A percentile compares a stretch with the other conserved stretches of the same genome.
phyloP scores from a whole-genome alignment of 805 yeast genomes.

The Myxozyma neotropica region DNA sequence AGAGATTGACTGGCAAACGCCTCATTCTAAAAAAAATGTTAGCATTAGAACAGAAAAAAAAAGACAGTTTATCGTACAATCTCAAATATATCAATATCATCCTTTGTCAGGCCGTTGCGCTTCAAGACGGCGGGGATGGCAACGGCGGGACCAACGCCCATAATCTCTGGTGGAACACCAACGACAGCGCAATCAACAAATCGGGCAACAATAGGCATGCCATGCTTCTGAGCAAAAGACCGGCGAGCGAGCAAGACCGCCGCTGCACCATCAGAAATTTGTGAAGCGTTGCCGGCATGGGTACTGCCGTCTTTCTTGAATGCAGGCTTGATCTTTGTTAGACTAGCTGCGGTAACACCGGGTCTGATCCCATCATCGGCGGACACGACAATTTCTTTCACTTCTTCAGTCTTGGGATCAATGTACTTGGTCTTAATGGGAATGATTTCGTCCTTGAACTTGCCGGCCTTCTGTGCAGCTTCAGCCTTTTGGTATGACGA shows the following conservation, averaged over 20 bases:
- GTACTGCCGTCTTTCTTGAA: constrained; percentile 82
- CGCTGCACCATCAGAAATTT: constrained; percentile 94
- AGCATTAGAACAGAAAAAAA: not conserved
- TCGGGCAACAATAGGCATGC: constrained; percentile 75
- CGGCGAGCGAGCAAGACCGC: constrained; percentile 84
- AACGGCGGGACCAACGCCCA: constrained; percentile 97
- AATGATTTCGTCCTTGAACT: constrained; percentile 85
- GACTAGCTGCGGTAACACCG: constrained; percentile 77
- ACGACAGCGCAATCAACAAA: constrained; percentile 76
- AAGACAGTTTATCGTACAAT: constrained; percentile 43
- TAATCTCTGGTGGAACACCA: constrained; percentile 95
- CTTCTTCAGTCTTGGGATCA: constrained; percentile 61
- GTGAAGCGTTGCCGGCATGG: constrained; percentile 96
- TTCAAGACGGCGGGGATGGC: constrained; percentile 86
- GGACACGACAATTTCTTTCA: constrained; percentile 54
- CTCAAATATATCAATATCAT: constrained; percentile 77
- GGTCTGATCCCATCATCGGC: constrained; percentile 89
- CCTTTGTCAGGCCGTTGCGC: constrained; percentile 58
- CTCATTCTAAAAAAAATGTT: constrained; percentile 49
- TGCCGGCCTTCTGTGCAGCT: constrained; percentile 66
- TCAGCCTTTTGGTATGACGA: constrained; percentile 83
- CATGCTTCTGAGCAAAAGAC: constrained; percentile 74
- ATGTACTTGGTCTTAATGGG: constrained; percentile 69
- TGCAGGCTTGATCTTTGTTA: constrained; percentile 81
- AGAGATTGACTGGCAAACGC: constrained; percentile 96